phyloP scores from a whole-genome alignment of 73 alveolate species.

The Paramecium sexaurelia region DNA sequence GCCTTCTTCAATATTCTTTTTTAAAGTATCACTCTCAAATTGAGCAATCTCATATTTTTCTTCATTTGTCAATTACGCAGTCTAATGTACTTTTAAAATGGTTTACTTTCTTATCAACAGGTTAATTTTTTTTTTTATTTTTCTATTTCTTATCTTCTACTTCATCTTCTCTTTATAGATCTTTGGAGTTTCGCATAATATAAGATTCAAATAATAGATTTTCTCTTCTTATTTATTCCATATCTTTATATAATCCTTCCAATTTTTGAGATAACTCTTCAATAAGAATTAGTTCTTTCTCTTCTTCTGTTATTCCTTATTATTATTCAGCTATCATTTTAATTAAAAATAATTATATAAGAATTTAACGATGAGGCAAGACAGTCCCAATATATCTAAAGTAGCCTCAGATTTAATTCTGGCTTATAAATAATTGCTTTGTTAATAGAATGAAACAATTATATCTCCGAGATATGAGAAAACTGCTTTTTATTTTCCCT shows the following conservation, averaged over 20 bases:
- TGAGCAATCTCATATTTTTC: conserved; percentile 89
- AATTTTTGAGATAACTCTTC: conserved; percentile 80
- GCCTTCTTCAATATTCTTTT: conserved; percentile 84
- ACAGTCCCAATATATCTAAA: neutral
- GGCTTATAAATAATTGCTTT: neutral
- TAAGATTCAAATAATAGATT: conserved; percentile 84
- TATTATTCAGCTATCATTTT: neutral
- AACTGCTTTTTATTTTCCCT: neutral
- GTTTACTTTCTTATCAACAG: conserved; percentile 59
- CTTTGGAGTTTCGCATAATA: conserved; percentile 76
- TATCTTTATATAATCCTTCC: conserved; percentile 75
- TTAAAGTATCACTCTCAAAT: conserved; percentile 81
- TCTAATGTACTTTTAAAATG: conserved; percentile 17
- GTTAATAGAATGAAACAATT: neutral
- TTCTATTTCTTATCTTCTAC: conserved; percentile 70
- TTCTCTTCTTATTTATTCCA: conserved; percentile 83
- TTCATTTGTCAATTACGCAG: conserved; percentile 75
- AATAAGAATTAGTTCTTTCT: conserved; percentile 77
- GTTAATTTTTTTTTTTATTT: conserved; percentile 67
- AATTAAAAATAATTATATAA: neutral
- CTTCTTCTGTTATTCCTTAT: conserved; percentile 63
- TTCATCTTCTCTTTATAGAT: conserved; percentile 73
- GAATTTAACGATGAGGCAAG: neutral
- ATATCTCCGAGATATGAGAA: neutral
- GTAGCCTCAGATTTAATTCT: neutral